Percentiles rank a stretch among this genome's conserved stretches.
phyloP scores from a whole-genome alignment of 805 yeast species.

The Clavispora santaluciae region DNA sequence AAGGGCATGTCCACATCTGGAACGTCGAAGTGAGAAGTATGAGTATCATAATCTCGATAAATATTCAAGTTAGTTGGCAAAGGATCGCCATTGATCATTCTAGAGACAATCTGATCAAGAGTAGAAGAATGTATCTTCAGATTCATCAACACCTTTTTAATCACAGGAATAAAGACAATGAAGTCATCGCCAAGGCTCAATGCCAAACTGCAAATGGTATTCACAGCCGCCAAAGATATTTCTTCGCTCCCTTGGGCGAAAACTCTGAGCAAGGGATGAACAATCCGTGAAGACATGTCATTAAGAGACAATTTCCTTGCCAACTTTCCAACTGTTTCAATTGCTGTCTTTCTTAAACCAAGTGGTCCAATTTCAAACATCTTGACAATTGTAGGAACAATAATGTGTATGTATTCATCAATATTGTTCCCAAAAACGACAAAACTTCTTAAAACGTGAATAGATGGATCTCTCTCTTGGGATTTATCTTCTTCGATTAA shows the following conservation, averaged over 20 bases:
- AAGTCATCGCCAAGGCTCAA: conserved; percentile 83
- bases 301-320: conserved; percentile 67
- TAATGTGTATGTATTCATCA: conserved; percentile 82
- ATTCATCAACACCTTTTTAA: conserved; percentile 59
- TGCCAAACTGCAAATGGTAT: conserved; percentile 71
- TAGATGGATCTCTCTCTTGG: conserved; percentile 53
- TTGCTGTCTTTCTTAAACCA: conserved; percentile 63
- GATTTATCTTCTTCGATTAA: conserved; percentile 72
- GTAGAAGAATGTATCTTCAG: conserved; percentile 64
- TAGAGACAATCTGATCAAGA: conserved; percentile 77
- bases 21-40: conserved; percentile 41
- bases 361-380: conserved; percentile 71
- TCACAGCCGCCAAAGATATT: conserved; percentile 60
- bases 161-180: conserved; percentile 78
- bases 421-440: conserved; percentile 83
- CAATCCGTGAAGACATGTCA: conserved; percentile 86
- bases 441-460: conserved; percentile 74
- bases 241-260: conserved; percentile 53
- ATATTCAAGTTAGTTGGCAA: conserved; percentile 71
- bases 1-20: conserved; percentile 63
- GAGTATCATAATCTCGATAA: conserved; percentile 52
- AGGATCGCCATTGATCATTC: conserved; percentile 78
- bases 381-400: conserved; percentile 80
- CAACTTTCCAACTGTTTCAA: conserved; percentile 77
- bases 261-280: conserved; percentile 79